These are phyloP conservation scores for Beauveria medogensis DNA, from an alignment of 2,329 filamentous ascomycete genomes.

Conservation along the genomic window DNA sequence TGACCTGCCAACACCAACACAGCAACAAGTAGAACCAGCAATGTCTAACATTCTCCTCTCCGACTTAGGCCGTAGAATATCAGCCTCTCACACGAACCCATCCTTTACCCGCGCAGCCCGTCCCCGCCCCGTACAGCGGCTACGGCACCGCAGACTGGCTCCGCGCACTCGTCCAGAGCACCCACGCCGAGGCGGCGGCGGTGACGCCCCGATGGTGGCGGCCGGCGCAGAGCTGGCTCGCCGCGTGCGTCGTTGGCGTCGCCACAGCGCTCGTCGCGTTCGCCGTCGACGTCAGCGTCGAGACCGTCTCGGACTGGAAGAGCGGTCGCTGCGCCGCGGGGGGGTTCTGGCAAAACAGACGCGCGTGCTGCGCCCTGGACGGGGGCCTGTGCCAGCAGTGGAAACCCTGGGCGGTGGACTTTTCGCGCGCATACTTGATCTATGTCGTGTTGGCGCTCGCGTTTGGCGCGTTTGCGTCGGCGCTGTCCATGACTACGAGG, in stretches of 20 bases:
- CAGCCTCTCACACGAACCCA: neutral
- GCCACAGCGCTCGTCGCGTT: slow-evolving; percentile 79
- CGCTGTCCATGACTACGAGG: slow-evolving; percentile 72
- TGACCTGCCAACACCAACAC: neutral
- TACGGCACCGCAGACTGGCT: slow-evolving; percentile 3
- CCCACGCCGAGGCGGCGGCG: neutral
- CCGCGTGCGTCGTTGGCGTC: slow-evolving; percentile 77
- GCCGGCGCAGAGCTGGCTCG: slow-evolving; percentile 71
- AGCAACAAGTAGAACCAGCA: neutral
- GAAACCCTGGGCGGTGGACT: slow-evolving; percentile 64
- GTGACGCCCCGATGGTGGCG: slow-evolving; percentile 29
- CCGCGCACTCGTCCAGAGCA: slow-evolving; percentile 1
- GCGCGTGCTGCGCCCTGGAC: slow-evolving; percentile 90
- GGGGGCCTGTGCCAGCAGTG: slow-evolving; percentile 78
- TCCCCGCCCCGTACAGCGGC: neutral
- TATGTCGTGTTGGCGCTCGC: slow-evolving; percentile 36
- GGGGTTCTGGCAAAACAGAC: slow-evolving; percentile 79
- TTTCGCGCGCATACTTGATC: slow-evolving; percentile 16
- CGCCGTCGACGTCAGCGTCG: slow-evolving; percentile 78
- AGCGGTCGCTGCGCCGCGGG: slow-evolving; percentile 79
- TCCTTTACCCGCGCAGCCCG: neutral
- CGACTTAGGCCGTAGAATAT: neutral
- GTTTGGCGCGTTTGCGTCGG: slow-evolving; percentile 55
- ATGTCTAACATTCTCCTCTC: neutral
- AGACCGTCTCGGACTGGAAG: slow-evolving; percentile 95